phyloP scores from a whole-genome alignment of 2,329 filamentous ascomycete species.

The Zymoseptoria pseudotritici region DNA sequence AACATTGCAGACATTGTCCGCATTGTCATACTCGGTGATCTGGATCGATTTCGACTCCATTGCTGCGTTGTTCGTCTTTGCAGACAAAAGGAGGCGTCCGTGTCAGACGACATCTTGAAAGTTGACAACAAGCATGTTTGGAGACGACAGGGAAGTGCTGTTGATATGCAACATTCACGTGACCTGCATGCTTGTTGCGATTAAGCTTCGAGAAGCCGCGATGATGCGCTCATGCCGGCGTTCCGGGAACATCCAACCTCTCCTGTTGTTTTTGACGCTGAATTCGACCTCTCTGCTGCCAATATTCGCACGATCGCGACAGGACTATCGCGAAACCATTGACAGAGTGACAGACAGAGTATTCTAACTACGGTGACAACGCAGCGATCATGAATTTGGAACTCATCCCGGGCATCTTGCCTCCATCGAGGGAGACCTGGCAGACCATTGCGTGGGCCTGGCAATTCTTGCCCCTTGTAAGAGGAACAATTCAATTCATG shows the following conservation, averaged over 20 bases:
- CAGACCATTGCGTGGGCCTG: conserved; percentile 38
- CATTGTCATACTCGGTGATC: conserved; percentile 41
- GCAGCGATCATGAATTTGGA: conserved; percentile 29
- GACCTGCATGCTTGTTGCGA: not conserved
- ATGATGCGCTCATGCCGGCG: not conserved
- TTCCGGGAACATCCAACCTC: not conserved
- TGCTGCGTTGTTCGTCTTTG: not conserved
- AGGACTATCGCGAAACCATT: not conserved
- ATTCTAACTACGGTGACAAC: not conserved
- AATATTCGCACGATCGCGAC: not conserved
- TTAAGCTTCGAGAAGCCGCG: not conserved
- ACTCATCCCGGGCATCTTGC: conserved; percentile 38
- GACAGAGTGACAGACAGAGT: not conserved
- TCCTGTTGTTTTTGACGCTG: not conserved
- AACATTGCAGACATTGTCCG: conserved; percentile 38
- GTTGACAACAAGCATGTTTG: not conserved
- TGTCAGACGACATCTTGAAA: not conserved
- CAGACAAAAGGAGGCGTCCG: not conserved
- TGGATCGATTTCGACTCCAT: conserved; percentile 12
- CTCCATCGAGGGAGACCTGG: conserved; percentile 46
- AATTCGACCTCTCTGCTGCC: not conserved
- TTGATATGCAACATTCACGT: not conserved
- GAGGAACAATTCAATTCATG: conserved; percentile 9
- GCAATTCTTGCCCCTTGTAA: conserved; percentile 46
- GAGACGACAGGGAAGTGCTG: not conserved